Percentiles rank a stretch among this genome's conserved stretches.
These are phyloP conservation scores for Metschnikowia reukaufii DNA, from an alignment of 805 yeast genomes.

Conservation along the genomic window DNA sequence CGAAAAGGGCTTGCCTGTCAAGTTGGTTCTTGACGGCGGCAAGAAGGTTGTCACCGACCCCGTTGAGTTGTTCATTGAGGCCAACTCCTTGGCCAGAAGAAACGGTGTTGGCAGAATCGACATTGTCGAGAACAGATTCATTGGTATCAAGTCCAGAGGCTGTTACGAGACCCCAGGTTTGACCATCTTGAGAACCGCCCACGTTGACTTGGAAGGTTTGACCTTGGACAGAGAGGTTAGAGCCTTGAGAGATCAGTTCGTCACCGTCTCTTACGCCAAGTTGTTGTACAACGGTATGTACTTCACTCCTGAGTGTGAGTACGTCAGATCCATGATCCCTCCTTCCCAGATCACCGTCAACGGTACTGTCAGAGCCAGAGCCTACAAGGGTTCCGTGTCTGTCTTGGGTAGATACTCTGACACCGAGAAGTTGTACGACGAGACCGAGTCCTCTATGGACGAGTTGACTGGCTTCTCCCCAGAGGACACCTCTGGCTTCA, in stretches of 20 bases:
- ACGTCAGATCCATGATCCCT: slow-evolving; percentile 85
- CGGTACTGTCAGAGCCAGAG: slow-evolving; percentile 91
- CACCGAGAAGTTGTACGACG: slow-evolving; percentile 95
- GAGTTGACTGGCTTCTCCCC: slow-evolving; percentile 98
- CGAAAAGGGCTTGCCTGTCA: slow-evolving; percentile 83
- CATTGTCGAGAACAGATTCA: slow-evolving; percentile 98
- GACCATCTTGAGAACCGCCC: slow-evolving; percentile 89
- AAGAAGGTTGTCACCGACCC: slow-evolving; percentile 73
- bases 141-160: slow-evolving; percentile 98
- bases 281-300: slow-evolving; percentile 95
- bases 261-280: slow-evolving; percentile 87
- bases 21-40: slow-evolving; percentile 67
- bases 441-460: slow-evolving; percentile 98
- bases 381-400: slow-evolving; percentile 84
- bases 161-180: slow-evolving; percentile 99
- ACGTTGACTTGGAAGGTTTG: slow-evolving; percentile 95
- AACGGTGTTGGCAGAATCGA: slow-evolving; percentile 99
- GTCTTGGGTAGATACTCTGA: slow-evolving; percentile 93
- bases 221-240: slow-evolving; percentile 97
- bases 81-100: slow-evolving; percentile 95
- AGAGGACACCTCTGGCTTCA: slow-evolving; percentile 95
- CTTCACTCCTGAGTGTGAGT: slow-evolving; percentile 98
- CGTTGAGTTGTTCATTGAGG: slow-evolving; percentile 87
- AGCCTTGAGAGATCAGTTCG: slow-evolving; percentile 93
- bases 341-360: slow-evolving; percentile 95